These are phyloP conservation scores for Elongisporangium prolatum DNA, from an alignment of 352 stramenopile species.

Conservation along the genomic window DNA sequence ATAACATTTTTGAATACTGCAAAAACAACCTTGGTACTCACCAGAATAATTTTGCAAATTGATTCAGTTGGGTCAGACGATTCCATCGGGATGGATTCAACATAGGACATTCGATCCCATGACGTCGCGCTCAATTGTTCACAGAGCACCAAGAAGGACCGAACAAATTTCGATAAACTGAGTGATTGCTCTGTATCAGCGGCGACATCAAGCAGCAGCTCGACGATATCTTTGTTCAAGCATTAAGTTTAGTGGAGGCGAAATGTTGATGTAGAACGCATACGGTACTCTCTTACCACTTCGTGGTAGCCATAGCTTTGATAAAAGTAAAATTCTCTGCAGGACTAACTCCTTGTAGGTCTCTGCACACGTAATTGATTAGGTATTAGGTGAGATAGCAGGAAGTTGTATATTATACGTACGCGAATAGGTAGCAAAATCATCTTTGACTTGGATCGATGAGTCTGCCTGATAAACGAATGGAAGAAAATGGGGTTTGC, in stretches of 20 bases:
- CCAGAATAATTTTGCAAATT: conserved; percentile 46
- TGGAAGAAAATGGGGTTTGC: conserved; percentile 32
- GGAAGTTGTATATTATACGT: not conserved
- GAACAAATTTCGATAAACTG: not conserved
- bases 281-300: conserved; percentile 5
- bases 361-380: too few relatives aligned
- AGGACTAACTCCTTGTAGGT: conserved; percentile 28
- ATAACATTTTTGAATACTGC: not conserved
- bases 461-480: conserved; percentile 16
- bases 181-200: not conserved
- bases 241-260: not conserved
- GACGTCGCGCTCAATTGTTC: not conserved
- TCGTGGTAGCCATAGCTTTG: conserved; percentile 15
- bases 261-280: not conserved
- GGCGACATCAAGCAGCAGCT: not conserved
- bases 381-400: conserved; percentile 5
- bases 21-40: conserved; percentile 3
- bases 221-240: not conserved
- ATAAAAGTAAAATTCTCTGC: conserved; percentile 25
- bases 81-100: conserved; percentile 7
- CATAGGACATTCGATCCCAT: conserved; percentile 18
- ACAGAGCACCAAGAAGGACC: not conserved
- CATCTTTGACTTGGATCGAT: not conserved
- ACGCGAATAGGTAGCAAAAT: conserved; percentile 13
- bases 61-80: conserved; percentile 18